Percentiles rank a stretch among this genome's conserved stretches.
Conservation (phyloP, 2,329 filamentous ascomycete genomes). For the Diaporthe amygdali region DNA sequence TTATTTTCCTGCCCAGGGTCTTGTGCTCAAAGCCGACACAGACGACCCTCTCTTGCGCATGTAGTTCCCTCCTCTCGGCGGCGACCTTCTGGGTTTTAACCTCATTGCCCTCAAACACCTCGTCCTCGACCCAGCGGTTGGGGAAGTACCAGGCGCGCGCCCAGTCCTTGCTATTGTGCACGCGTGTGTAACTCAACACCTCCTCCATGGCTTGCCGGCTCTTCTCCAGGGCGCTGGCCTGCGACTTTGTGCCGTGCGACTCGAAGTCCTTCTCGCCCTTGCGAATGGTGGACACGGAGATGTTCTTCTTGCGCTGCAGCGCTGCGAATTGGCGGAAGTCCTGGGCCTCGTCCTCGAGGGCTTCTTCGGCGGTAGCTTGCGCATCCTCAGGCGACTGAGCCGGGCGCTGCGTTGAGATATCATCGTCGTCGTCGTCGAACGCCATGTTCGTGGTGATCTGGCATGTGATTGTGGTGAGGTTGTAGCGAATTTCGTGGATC, state of each 20-base stretch:
- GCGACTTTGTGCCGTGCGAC: slow-evolving; percentile 83
- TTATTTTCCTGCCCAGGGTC: slow-evolving; percentile 73
- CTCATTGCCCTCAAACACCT: slow-evolving; percentile 31
- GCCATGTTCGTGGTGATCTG: slow-evolving; percentile 28
- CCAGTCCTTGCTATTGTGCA: slow-evolving; percentile 70
- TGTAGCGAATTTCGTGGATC: not conserved
- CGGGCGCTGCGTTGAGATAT: slow-evolving; percentile 14
- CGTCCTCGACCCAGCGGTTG: slow-evolving; percentile 50
- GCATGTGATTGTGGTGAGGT: not conserved
- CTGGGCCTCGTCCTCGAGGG: slow-evolving; percentile 79
- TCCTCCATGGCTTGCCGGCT: slow-evolving; percentile 89
- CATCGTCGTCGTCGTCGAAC: slow-evolving; percentile 37
- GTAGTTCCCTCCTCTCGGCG: slow-evolving; percentile 29
- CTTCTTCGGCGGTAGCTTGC: slow-evolving; percentile 53
- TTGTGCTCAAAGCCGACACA: slow-evolving; percentile 72
- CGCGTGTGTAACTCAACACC: slow-evolving; percentile 77
- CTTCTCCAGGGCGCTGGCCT: slow-evolving; percentile 77
- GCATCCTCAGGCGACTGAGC: slow-evolving; percentile 38
- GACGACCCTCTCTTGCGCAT: slow-evolving; percentile 59
- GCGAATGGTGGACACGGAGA: slow-evolving; percentile 73
- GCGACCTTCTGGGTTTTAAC: slow-evolving; percentile 39
- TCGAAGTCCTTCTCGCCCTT: slow-evolving; percentile 98
- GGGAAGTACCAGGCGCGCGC: slow-evolving; percentile 78
- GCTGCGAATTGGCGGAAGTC: slow-evolving; percentile 79
- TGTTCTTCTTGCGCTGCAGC: slow-evolving; percentile 53